Evolutionary conservation across 75 land plant species (phyloP), one percentile per base, ranked within the genome.

Genomic region (Cryptomeria japonica): DNA sequence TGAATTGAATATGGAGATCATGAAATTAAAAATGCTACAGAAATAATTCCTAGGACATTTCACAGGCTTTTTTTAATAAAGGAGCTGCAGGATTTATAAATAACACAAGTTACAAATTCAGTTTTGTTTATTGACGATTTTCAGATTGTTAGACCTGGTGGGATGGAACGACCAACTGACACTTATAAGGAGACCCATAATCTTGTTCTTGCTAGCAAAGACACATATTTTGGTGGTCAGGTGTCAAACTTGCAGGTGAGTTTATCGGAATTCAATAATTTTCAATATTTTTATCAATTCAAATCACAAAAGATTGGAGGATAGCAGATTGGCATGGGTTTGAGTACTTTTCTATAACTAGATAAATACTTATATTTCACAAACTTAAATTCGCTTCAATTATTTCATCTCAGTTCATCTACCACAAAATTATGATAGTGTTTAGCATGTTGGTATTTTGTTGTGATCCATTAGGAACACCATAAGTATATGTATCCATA

Each of bases 121-220:
- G 28, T 18, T 19, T 28, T 41, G 3, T 46, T 82, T 82, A 46
- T n/a, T 46, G 34, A 82, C 46, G 84, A 10, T 22, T 42, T 89
- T 83, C 94, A 97, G 99, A 97, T 97, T 87, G 96, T 97, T 83
- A 92, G 99, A 72, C 99, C 99, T 68, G 99, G 99, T 87, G 99
- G 99, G 28, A 97, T 97, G 99, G 99, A 97, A 87, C 87, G 99
- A 47, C 99, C 99, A 10, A 97, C 99, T 44, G 98, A 97, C 90
- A 90, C 96, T 83, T 97, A 86, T 86, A 97, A 97, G 89, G 93
- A 93, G 88, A 96, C 99, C 78, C 99, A 97, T 87, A 97, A 97
- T 86, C 89, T 95, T 78, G 89, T 90, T 37, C 96, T 97, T 77
- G 93, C 94, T 55, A 79, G 80, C 32, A 95, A 92, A 89, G 98